Percentiles rank a stretch among this genome's conserved stretches.
Evolutionary conservation across 768 basidiomycete genomes (phyloP).

Genomic region (Phaffia australis): DNA sequence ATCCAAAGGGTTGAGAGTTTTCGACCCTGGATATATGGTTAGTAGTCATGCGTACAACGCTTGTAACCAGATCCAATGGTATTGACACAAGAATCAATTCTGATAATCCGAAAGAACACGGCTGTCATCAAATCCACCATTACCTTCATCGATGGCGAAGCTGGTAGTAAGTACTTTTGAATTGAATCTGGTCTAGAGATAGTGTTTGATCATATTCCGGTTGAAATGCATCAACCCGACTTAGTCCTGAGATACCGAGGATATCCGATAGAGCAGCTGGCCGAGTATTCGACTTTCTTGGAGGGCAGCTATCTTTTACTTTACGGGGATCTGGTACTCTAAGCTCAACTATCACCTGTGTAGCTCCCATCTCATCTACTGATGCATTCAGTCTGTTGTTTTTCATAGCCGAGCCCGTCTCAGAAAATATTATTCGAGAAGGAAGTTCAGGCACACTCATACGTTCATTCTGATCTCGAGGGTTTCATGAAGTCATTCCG

Average conservation of each 20-base stretch:
- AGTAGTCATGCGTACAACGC: neutral
- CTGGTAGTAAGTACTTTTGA: constrained; percentile 48
- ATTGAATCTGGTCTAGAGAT: constrained; percentile 28
- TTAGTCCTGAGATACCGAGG: constrained; percentile 46
- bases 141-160: constrained; percentile 84
- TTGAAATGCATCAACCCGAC: too few species aligned
- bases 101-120: constrained; percentile 32
- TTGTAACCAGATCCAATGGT: constrained; percentile 36
- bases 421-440: constrained; percentile 46
- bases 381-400: neutral
- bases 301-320: constrained; percentile 80
- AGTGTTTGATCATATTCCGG: neutral
- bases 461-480: constrained; percentile 74
- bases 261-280: constrained; percentile 86
- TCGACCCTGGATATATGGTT: constrained; percentile 3
- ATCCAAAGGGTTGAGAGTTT: constrained; percentile 10
- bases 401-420: neutral
- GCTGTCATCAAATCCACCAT: constrained; percentile 43
- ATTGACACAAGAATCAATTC: constrained; percentile 46
- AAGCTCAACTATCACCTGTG: too few species aligned
- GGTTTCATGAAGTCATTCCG: constrained; percentile 11
- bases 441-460: constrained; percentile 67
- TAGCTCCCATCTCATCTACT: too few species aligned
- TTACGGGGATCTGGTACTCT: constrained; percentile 54
- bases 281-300: constrained; percentile 63